A percentile compares a stretch with the other conserved stretches of the same genome.
phyloP scores from a whole-genome alignment of 2,329 filamentous ascomycete genomes.

The Aspergillus ustus region DNA sequence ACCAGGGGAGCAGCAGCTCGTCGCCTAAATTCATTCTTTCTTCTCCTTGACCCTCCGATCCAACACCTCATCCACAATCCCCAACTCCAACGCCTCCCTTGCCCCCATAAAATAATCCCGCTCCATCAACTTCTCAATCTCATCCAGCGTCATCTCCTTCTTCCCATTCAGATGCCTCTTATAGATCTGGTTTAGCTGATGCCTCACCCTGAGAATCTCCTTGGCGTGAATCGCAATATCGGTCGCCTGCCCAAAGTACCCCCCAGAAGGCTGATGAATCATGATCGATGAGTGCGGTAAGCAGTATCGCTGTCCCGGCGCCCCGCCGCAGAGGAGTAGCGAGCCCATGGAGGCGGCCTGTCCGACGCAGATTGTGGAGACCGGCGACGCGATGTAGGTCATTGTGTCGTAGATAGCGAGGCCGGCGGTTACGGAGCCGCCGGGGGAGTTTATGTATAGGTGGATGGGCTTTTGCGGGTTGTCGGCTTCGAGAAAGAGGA shows the following conservation, averaged over 20 bases:
- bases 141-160: conserved; percentile 72
- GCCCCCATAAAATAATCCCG: conserved; percentile 92
- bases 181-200: conserved; percentile 90
- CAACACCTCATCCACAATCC: conserved; percentile 90
- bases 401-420: conserved; percentile 98
- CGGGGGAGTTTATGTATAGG: conserved; percentile 97
- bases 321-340: conserved; percentile 82
- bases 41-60: conserved; percentile 44
- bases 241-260: conserved; percentile 67
- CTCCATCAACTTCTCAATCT: conserved; percentile 96
- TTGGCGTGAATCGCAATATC: conserved; percentile 98
- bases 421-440: conserved; percentile 84
- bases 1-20: not conserved
- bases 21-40: conserved; percentile 3
- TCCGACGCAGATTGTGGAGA: conserved; percentile 93
- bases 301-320: conserved; percentile 81
- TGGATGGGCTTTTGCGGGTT: conserved; percentile 93
- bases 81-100: conserved; percentile 83
- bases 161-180: conserved; percentile 74
- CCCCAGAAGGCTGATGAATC: conserved; percentile 92
- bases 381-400: conserved; percentile 91
- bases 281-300: conserved; percentile 95
- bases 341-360: conserved; percentile 96
- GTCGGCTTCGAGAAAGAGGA: conserved; percentile 97
- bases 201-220: conserved; percentile 86